Evolutionary conservation across 805 yeast species (phyloP).

Genomic region (Saccharomycopsis sp.): DNA sequence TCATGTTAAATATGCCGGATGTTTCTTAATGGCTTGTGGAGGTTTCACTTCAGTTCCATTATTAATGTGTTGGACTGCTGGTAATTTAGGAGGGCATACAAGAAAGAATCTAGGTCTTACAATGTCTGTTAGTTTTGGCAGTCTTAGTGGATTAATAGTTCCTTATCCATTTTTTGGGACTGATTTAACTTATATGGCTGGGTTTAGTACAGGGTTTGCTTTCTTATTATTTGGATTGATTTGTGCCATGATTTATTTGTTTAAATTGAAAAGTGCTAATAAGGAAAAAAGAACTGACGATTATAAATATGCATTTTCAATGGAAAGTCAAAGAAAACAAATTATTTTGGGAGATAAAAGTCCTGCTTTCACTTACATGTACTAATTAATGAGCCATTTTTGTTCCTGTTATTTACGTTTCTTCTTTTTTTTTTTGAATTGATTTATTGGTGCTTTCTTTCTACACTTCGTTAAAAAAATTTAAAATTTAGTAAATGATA

Average conservation of each 20-base stretch:
- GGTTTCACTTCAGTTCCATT: slow-evolving; percentile 61
- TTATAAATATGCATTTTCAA: slow-evolving; percentile 24
- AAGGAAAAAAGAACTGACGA: slow-evolving; percentile 22
- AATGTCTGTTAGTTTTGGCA: slow-evolving; percentile 58
- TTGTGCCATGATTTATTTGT: slow-evolving; percentile 5
- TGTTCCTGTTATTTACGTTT: not conserved
- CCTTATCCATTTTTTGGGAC: slow-evolving; percentile 11
- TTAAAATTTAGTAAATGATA: no score
- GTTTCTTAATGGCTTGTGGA: slow-evolving; percentile 44
- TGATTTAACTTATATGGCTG: slow-evolving; percentile 5
- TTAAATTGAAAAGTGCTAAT: slow-evolving; percentile 15
- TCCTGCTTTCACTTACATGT: slow-evolving; percentile 29
- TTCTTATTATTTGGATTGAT: slow-evolving; percentile 6
- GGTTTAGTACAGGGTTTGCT: slow-evolving; percentile 13
- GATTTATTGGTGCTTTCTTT: not conserved
- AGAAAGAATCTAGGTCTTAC: slow-evolving; percentile 51
- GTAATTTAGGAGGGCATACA: slow-evolving; percentile 35
- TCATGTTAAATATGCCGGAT: slow-evolving; percentile 45
- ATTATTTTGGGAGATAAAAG: slow-evolving; percentile 29
- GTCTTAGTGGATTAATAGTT: slow-evolving; percentile 43
- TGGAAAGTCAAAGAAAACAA: slow-evolving; percentile 24
- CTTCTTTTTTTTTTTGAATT: not conserved
- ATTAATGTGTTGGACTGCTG: slow-evolving; percentile 47
- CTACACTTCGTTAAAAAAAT: no score
- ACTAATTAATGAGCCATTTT: slow-evolving; percentile 17